Evolutionary conservation across 2,329 filamentous ascomycete genomes (phyloP), one percentile per base, ranked within the genome.

Genomic region (Penicillium olsonii): DNA sequence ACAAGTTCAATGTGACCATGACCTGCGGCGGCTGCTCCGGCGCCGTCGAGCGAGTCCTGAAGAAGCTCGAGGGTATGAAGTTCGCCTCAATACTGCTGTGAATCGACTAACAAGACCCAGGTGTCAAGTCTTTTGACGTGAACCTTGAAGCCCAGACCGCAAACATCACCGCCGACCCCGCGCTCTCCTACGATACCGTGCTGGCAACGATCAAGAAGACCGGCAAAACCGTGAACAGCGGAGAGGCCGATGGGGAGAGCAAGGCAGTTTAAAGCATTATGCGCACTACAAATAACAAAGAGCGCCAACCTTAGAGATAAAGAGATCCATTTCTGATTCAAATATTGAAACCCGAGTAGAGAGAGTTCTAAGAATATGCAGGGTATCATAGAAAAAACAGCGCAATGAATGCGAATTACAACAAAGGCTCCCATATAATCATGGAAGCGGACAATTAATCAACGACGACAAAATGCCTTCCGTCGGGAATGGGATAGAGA

Each of bases 1-100:
- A 97, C 87, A 90, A 94, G 74, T 97, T 97, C 81, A 86, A 92
- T 75, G 84, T 97, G 72, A 81, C 78, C 74, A 99, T 99, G 94
- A 88, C 80, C 80, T 99, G 94, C 78, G 84, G 89, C 69, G 94
- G 94, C 72, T 99, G 94, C 85, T 96, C 92, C 38, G 91, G 92
- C 66, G 94, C 94, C 60, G 82, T 99, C 37, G 88, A 95, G 75
- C 84, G 91, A 44, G 91, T 96, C 38, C 84, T 99, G 58, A 92
- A 89, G 78, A 96, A 90, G 78, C 84, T 95, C 2, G 87, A 95
- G 17, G 91, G 92, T 95, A 69, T 58, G 83, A 73, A 33, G 20
- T 26, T n/a, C 7, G 17, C 8, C 11, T 14, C 33, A 2, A 11
- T 34, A 14, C 17, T 9, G 17, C 20, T 24, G 24, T 33, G 14